A percentile compares a stretch with the other conserved stretches of the same genome.
These are phyloP conservation scores for Daedaleopsis sinensis DNA, from an alignment of 768 basidiomycete species.

Conservation along the genomic window DNA sequence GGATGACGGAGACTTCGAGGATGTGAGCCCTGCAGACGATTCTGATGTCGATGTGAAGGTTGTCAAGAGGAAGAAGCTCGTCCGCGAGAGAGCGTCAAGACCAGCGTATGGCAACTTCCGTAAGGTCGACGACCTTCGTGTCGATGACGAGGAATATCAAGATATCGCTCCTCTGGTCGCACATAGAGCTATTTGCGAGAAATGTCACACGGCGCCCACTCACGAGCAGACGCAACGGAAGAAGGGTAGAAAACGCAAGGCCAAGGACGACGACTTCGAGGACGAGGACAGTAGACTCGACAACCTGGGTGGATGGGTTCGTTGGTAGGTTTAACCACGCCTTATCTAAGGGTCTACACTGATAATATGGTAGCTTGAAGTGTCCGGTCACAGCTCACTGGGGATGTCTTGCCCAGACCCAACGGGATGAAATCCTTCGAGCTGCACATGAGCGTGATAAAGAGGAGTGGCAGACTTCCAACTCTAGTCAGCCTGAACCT, in stretches of 20 bases:
- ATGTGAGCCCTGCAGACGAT: constrained; percentile 27
- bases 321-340: constrained; percentile 59
- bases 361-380: constrained; percentile 53
- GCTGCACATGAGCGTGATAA: constrained; percentile 47
- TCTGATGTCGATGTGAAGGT: constrained; percentile 16
- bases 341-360: constrained; percentile 1
- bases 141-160: constrained; percentile 53
- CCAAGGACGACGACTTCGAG: constrained; percentile 52
- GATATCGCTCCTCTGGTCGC: constrained; percentile 55
- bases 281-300: constrained; percentile 54
- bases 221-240: constrained; percentile 49
- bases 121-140: constrained; percentile 41
- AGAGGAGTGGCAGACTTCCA: constrained; percentile 6
- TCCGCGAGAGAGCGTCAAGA: constrained; percentile 40
- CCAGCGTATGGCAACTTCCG: constrained; percentile 55
- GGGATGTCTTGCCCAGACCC: constrained; percentile 66
- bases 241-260: constrained; percentile 43
- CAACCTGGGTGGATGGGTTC: constrained; percentile 78
- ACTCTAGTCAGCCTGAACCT: constrained; percentile 32
- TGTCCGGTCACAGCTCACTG: constrained; percentile 81
- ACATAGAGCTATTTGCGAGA: constrained; percentile 73
- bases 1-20: constrained; percentile 25
- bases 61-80: constrained; percentile 40
- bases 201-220: constrained; percentile 63
- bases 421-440: constrained; percentile 73